These are phyloP conservation scores for Wallacemonas sp. DNA, from an alignment of 208 protist species.

Conservation along the genomic window DNA sequence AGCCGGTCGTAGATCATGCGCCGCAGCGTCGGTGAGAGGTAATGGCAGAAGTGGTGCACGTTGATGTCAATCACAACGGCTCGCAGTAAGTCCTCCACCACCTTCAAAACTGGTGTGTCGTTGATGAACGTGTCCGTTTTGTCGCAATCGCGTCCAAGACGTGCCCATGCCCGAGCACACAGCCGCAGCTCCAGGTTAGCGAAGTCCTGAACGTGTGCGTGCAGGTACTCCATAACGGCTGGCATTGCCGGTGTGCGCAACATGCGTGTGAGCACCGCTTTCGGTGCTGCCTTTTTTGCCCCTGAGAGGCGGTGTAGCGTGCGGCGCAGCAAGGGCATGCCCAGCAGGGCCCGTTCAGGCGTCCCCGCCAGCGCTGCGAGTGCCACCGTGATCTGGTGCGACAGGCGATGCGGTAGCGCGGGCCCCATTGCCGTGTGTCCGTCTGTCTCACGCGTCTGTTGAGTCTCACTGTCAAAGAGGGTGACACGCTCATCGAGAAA, in stretches of 20 bases:
- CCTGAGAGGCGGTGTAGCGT: neutral
- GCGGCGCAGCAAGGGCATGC: neutral
- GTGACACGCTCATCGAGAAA: neutral
- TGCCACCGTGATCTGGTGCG: neutral
- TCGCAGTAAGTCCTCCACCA: neutral
- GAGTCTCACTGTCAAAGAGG: too few species aligned
- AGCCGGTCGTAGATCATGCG: constrained; percentile 13
- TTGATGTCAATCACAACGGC: neutral
- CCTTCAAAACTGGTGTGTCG: neutral
- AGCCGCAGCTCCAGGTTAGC: neutral
- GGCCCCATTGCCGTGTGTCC: too few species aligned
- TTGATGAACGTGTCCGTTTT: neutral
- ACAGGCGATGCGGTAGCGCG: neutral
- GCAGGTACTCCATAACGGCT: neutral
- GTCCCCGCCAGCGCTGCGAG: neutral
- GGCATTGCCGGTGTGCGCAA: neutral
- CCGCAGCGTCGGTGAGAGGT: constrained; percentile 12
- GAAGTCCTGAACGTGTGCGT: neutral
- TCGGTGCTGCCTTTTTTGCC: neutral
- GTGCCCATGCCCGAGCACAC: neutral
- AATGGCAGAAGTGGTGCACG: neutral
- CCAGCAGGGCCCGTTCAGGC: neutral
- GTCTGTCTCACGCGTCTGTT: too few species aligned
- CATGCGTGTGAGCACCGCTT: neutral
- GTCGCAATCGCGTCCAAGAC: too few species aligned